These are phyloP conservation scores for Petunia hybrid DNA, from an alignment of 305 asterid species.

Conservation along the genomic window DNA sequence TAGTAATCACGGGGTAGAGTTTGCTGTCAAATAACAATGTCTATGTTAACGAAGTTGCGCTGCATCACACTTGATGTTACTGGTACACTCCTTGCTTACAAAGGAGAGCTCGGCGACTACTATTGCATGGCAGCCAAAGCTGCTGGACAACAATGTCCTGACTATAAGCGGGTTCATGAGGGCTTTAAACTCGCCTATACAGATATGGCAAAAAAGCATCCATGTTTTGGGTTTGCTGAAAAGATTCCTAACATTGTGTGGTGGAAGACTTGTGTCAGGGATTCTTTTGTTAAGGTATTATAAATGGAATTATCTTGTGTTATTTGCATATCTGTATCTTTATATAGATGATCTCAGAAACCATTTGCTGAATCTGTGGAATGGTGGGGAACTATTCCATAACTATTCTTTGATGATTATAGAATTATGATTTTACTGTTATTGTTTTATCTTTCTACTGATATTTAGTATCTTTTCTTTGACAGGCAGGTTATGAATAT, in stretches of 20 bases:
- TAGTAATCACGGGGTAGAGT: neutral
- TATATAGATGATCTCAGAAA: neutral
- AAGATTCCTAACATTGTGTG: constrained; percentile 90
- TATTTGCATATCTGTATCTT: neutral
- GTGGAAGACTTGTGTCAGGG: constrained; percentile 95
- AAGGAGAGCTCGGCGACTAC: constrained; percentile 98
- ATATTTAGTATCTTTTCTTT: constrained; percentile 32
- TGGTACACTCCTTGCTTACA: constrained; percentile 94
- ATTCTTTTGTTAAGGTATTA: constrained; percentile 87
- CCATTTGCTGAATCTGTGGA: neutral
- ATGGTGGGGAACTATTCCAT: neutral
- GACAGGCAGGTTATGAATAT: constrained; percentile 95
- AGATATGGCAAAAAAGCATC: constrained; percentile 89
- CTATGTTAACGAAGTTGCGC: constrained; percentile 68
- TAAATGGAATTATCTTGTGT: neutral
- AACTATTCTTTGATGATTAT: neutral
- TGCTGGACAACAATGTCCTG: constrained; percentile 91
- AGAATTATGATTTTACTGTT: neutral
- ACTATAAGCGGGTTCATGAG: constrained; percentile 85
- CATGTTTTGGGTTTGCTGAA: constrained; percentile 90
- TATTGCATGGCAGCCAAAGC: constrained; percentile 99
- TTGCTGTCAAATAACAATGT: constrained; percentile 49
- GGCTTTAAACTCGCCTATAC: constrained; percentile 91
- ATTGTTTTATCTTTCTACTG: constrained; percentile 22
- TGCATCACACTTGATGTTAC: constrained; percentile 94